Conservation (phyloP, 192 early-diverging fungal species). For the Globomyces pollinis-pini region DNA sequence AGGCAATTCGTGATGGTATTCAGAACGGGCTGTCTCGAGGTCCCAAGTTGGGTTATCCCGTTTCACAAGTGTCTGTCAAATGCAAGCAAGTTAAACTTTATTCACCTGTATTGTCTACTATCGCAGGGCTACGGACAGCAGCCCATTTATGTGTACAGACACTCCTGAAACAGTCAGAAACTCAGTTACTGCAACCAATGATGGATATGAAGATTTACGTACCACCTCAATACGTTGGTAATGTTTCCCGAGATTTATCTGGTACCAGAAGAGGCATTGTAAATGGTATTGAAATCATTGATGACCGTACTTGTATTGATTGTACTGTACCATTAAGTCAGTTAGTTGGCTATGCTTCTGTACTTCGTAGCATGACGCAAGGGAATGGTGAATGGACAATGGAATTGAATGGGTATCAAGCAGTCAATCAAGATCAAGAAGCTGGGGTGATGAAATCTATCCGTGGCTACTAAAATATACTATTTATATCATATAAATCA, state of each 20-base stretch:
- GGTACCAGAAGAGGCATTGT: conserved; percentile 69
- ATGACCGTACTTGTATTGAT: conserved; percentile 28
- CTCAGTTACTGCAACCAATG: conserved; percentile 69
- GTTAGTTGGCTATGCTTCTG: conserved; percentile 78
- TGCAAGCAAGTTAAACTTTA: conserved; percentile 14
- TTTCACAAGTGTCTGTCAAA: conserved; percentile 41
- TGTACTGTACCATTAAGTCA: conserved; percentile 68
- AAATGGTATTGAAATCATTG: conserved; percentile 42
- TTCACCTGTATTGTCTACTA: conserved; percentile 21
- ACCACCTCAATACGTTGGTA: conserved; percentile 64
- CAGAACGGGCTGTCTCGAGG: conserved; percentile 64
- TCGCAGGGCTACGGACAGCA: conserved; percentile 36
- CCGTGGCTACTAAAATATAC: conserved; percentile 38
- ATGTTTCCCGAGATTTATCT: conserved; percentile 72
- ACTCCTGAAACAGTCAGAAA: conserved; percentile 21
- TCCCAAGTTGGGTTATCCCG: conserved; percentile 68
- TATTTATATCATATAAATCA: not conserved
- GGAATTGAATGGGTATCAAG: conserved; percentile 73
- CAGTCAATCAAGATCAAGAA: conserved; percentile 66
- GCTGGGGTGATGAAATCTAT: conserved; percentile 59
- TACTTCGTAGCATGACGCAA: conserved; percentile 76
- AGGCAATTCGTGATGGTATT: conserved; percentile 61
- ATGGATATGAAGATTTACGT: conserved; percentile 68
- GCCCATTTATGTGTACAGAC: conserved; percentile 37
- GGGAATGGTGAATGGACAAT: conserved; percentile 81